Percentiles rank a stretch among this genome's conserved stretches.
Evolutionary conservation across 1,284 basidiomycete species (phyloP).

Genomic region (Malassezia japonica): DNA sequence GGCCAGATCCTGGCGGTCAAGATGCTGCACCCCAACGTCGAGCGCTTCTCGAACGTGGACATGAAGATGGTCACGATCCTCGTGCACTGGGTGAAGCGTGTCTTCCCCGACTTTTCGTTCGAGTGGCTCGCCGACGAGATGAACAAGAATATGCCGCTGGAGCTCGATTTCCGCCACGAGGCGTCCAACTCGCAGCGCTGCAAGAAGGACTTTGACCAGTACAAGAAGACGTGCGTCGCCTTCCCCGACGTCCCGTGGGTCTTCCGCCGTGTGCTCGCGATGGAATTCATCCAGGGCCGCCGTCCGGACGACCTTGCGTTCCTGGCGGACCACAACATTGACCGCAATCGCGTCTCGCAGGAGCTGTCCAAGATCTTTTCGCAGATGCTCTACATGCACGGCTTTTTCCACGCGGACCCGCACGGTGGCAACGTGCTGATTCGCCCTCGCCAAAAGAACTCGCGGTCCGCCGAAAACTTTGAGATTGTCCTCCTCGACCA

Average conservation of each 20-base stretch:
- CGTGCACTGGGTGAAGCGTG: constrained; percentile 71
- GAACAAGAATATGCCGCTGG: constrained; percentile 68
- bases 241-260: constrained; percentile 79
- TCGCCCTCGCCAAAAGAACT: constrained; percentile 42
- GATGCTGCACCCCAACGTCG: constrained; percentile 87
- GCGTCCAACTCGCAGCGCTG: constrained; percentile 71
- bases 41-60: constrained; percentile 86
- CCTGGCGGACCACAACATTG: constrained; percentile 71
- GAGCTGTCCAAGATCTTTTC: constrained; percentile 68
- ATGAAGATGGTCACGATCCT: constrained; percentile 53
- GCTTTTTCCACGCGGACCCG: constrained; percentile 53
- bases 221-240: constrained; percentile 59
- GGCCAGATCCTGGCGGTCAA: constrained; percentile 73
- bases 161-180: constrained; percentile 88
- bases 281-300: constrained; percentile 81
- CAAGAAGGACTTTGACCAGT: constrained; percentile 59
- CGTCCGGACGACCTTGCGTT: constrained; percentile 82
- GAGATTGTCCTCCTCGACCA: constrained; percentile 46
- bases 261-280: constrained; percentile 74
- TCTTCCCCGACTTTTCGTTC: constrained; percentile 68
- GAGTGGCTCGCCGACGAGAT: constrained; percentile 46
- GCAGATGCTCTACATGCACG: constrained; percentile 92
- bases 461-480: constrained; percentile 42
- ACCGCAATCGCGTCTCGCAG: constrained; percentile 83
- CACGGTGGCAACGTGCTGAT: constrained; percentile 75